Conservation (phyloP, 306 rosid genomes). For the Quercus berberidifolia region DNA sequence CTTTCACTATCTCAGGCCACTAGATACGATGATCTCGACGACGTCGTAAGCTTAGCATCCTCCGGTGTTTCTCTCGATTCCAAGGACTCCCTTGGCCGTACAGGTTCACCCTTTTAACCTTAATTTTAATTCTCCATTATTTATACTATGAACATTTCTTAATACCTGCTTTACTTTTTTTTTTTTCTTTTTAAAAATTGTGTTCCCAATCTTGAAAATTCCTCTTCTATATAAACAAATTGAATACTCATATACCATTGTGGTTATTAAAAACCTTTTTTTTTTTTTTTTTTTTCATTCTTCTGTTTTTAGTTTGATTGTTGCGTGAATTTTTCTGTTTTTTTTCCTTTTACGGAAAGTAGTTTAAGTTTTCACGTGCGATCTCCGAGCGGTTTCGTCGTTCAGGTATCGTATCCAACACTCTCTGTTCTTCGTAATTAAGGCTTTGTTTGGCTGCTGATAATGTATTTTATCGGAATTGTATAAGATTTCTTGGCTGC, state of each 20-base stretch:
- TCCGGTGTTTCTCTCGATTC: conserved; percentile 61
- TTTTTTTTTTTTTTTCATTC: too few relatives aligned
- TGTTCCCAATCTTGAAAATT: too few relatives aligned
- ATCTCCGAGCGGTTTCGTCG: conserved; percentile 27
- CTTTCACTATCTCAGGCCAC: conserved; percentile 40
- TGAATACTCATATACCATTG: too few relatives aligned
- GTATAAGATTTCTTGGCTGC: too few relatives aligned
- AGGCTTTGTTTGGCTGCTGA: not conserved
- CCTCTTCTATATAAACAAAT: too few relatives aligned
- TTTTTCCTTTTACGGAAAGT: not conserved
- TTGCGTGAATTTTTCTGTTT: not conserved
- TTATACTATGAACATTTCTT: not conserved
- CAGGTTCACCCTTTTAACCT: conserved; percentile 34
- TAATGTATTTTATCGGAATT: not conserved
- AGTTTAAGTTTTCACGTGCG: not conserved
- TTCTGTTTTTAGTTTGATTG: too few relatives aligned
- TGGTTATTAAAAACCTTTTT: too few relatives aligned
- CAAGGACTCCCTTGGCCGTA: conserved; percentile 67
- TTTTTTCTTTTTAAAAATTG: too few relatives aligned
- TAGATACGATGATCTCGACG: conserved; percentile 67
- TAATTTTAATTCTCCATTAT: not conserved
- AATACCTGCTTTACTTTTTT: not conserved
- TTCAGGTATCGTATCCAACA: not conserved
- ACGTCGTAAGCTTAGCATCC: conserved; percentile 47
- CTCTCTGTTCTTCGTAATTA: not conserved